Evolutionary conservation across 176 grass and related monocot genomes (phyloP), one percentile per base, ranked within the genome.

Genomic region (Aegilops tauschii): DNA sequence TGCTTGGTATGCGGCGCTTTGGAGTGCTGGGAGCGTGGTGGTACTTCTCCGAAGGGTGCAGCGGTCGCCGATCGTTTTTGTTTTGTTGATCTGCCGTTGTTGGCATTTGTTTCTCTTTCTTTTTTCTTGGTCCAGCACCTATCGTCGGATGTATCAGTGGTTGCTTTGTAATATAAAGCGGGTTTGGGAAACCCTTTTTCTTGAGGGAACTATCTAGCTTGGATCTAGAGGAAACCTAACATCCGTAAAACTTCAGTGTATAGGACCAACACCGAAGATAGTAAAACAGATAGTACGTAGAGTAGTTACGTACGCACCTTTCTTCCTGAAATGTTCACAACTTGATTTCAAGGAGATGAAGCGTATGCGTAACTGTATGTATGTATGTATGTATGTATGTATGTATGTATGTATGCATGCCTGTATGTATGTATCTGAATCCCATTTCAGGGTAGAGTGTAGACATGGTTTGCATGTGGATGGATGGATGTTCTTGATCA

Each of bases 401-500:
- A 25, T 25, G 23, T 25, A 25, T 25, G 23, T 25, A 25, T 25
- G 23, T 25, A 25, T 25, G n/a, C n/a, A n/a, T n/a, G 23, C 23
- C 23, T 25, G 23, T 61, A 30, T 54, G 20, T 34, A 1, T 71
- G 68, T 40, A 71, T 42, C 20, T 42, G 20, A 40, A 36, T 71
- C 31, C 32, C 34, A 17, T 78, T 71, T 32, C 13, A 23, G 0
- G 4, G 77, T 64, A 78, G 54, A 45, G n/a, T 61, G 25, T 23
- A 65, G 76, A 65, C 61, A 80, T 54, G 17, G 73, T 80, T 40
- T 77, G 80, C 69, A 80, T 80, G 31, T 75, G 82, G 77, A 82
- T 82, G 45, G 71, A 37, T 77, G 40, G 14, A 68, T 68, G 32
- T n/a, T 39, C 34, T 80, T 80, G 18, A 42, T 74, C 21, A 69